phyloP scores from a whole-genome alignment of 371 early-diverging fungal species.

The Coemansia sp. region DNA sequence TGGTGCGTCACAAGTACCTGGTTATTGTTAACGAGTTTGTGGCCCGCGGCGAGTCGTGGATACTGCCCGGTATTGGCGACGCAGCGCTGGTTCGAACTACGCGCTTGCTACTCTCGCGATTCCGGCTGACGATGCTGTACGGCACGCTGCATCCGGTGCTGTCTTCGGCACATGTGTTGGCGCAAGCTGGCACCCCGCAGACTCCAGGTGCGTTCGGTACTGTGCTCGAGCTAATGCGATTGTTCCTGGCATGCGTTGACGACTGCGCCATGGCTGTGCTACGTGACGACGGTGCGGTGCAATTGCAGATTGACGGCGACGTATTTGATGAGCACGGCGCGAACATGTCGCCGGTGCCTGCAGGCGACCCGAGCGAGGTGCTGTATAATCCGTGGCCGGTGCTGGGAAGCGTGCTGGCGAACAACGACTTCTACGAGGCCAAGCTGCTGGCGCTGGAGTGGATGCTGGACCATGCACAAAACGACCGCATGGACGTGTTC shows the following conservation, averaged over 20 bases:
- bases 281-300: conserved; percentile 25
- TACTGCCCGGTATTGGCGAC: conserved; percentile 19
- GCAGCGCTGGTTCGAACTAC: conserved; percentile 5
- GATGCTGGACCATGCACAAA: conserved; percentile 35
- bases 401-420: conserved; percentile 19
- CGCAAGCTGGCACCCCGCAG: conserved; percentile 16
- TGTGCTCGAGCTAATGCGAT: conserved; percentile 25
- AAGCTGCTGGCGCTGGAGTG: conserved; percentile 40
- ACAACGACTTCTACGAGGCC: conserved; percentile 40
- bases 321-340: conserved; percentile 27
- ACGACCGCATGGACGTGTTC: conserved; percentile 33
- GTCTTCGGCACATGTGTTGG: neutral
- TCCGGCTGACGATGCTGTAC: conserved; percentile 41
- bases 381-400: conserved; percentile 36
- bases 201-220: conserved; percentile 39
- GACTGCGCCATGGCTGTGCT: conserved; percentile 25
- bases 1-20: conserved; percentile 38
- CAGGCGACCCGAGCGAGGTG: conserved; percentile 13
- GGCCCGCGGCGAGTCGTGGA: conserved; percentile 39
- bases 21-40: conserved; percentile 41
- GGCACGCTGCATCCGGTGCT: conserved; percentile 44
- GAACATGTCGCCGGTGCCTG: neutral
- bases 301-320: conserved; percentile 24
- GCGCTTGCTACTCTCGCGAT: conserved; percentile 30
- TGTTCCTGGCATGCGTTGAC: conserved; percentile 42